Base-by-base conservation (phyloP, 1,284 basidiomycete genomes). In the Caloboletus inedulis region DNA sequence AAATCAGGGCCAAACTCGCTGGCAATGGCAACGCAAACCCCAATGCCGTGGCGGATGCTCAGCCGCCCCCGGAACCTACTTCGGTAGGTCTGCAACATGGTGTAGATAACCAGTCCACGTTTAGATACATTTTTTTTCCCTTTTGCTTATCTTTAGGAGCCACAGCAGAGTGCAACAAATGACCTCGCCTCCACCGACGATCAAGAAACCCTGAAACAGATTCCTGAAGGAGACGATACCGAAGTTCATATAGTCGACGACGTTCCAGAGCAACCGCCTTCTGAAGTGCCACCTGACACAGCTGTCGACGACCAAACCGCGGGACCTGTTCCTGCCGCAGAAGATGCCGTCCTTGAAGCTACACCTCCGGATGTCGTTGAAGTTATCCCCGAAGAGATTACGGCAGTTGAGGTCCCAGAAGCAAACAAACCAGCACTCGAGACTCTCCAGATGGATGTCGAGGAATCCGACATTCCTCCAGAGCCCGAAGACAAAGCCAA, bases 1-100 rank as follows among this genome's bases (percentile, higher is more conserved):
- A 73, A 60, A 77, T 85, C 25, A 72, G 69, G 33, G 69, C 69
- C 7, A 75, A 75, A 46, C 63, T 84, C 35, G 62, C 64, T 18
- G 64, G 63, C 16, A 49, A 49, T 49, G 35, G 21, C 48, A 30
- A 58, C 25, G 19, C 31, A 56, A 51, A 31, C 37, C 36, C 51
- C 18, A 16, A 4, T 43, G 56, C 53, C 47, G 33, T 56, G 46
- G 58, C 56, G n/a, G 45, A 55, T 39, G 39, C 54, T 4, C 57
- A 53, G 31, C 4, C 30, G 16, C 47, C 56, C 7, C 14, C 18
- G 4, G 52, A 58, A 39, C 37, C 27, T 3, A 5, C 30, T 25
- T 21, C 39, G 46, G 63, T 69, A 49, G 6, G 66, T 25, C 4
- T 40, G 29, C 37, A 27, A 19, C 25, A 8, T 39, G 4, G 1